These are phyloP conservation scores for Macadamia tetraphylla DNA, from an alignment of 164 flowering plant species.

Conservation along the genomic window DNA sequence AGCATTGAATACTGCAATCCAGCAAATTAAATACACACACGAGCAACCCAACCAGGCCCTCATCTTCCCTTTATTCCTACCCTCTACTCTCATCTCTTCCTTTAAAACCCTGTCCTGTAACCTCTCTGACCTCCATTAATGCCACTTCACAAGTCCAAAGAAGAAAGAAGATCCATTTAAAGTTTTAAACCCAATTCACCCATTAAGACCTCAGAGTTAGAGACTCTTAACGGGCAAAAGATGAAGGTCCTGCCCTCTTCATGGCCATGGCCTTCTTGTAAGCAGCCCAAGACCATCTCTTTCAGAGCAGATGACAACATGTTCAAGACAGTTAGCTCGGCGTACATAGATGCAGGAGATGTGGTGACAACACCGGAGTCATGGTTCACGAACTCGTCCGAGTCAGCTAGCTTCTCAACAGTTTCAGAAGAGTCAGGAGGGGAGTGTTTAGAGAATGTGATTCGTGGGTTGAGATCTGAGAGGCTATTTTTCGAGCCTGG, in stretches of 20 bases:
- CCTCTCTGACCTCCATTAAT: constrained; percentile 26
- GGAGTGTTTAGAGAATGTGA: constrained; percentile 35
- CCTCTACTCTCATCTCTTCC: constrained; percentile 9
- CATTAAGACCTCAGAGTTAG: background rate
- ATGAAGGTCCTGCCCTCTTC: constrained; percentile 17
- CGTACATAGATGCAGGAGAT: constrained; percentile 20
- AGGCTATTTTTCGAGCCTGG: constrained; percentile 70
- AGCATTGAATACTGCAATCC: constrained; percentile 18
- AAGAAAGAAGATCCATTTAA: constrained; percentile 3
- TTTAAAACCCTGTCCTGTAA: constrained; percentile 16
- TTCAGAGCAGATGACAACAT: constrained; percentile 32
- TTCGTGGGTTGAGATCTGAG: constrained; percentile 48
- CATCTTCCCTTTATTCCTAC: constrained; percentile 8
- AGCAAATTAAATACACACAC: constrained; percentile 20
- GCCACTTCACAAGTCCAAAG: constrained; percentile 7
- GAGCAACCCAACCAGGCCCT: constrained; percentile 18
- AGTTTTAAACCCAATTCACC: constrained; percentile 2
- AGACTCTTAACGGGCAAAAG: constrained; percentile 23
- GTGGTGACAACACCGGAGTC: constrained; percentile 23
- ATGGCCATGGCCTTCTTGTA: constrained; percentile 69
- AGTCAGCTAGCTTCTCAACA: constrained; percentile 32
- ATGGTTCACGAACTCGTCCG: constrained; percentile 37
- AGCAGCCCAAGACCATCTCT: constrained; percentile 62
- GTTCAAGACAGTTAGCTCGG: constrained; percentile 42
- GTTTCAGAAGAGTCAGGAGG: constrained; percentile 23